Evolutionary conservation across 116 monocot species (phyloP).

Genomic region (Papilionanthe hybrid): DNA sequence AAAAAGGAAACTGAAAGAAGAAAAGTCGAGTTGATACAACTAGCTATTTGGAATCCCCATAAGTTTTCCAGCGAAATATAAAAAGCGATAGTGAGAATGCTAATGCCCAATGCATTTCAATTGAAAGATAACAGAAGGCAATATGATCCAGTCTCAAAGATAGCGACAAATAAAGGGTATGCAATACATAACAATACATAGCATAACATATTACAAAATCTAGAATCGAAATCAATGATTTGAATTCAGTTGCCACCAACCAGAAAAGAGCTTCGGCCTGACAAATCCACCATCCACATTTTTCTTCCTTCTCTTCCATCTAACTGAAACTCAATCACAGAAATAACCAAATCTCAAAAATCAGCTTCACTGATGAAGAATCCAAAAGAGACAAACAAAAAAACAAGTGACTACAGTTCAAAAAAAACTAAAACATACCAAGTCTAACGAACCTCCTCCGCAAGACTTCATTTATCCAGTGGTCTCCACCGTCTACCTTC

Average conservation of each 20-base stretch:
- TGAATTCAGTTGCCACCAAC: slow-evolving; percentile 16
- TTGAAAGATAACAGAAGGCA: not conserved
- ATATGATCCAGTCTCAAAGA: not conserved
- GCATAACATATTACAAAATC: not conserved
- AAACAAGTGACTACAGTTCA: not conserved
- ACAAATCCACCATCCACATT: slow-evolving; percentile 41
- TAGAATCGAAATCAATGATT: not conserved
- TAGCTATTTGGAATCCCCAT: not conserved
- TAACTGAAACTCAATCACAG: slow-evolving; percentile 41
- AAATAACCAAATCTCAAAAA: not conserved
- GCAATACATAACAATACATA: not conserved
- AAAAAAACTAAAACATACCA: slow-evolving; percentile 25
- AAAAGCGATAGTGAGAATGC: not conserved
- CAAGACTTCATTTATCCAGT: slow-evolving; percentile 78
- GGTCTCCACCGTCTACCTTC: slow-evolving; percentile 11
- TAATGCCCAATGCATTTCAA: slow-evolving; percentile 1
- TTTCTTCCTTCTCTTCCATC: slow-evolving; percentile 65
- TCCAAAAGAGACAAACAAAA: not conserved
- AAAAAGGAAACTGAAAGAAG: not conserved
- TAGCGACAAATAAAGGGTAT: not conserved
- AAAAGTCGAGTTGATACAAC: not conserved
- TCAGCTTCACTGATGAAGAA: not conserved
- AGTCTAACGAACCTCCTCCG: slow-evolving; percentile 80
- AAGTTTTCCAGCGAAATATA: not conserved
- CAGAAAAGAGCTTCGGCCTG: slow-evolving; percentile 27